Base-by-base conservation (phyloP, 768 basidiomycete species). In the Tubosaeta sp. region DNA sequence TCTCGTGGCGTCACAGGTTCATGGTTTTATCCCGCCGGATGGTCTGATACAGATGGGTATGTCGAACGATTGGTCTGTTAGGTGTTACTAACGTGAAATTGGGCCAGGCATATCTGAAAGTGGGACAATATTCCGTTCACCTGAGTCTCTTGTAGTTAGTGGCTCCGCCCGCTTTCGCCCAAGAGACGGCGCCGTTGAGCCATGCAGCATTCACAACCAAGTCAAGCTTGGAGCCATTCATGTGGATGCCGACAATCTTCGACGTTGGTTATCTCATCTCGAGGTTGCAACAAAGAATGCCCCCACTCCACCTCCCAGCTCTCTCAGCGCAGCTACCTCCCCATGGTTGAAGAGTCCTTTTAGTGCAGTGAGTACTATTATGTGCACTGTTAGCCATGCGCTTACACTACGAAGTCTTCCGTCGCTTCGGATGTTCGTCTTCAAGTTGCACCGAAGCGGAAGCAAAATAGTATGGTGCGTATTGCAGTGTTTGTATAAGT, bases 141-240 rank as follows among this genome's bases (percentile, higher is more conserved):
- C 79, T 7, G 73, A 76, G 6, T 58, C 67, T 1, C 71, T 81
- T 41, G 67, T 72, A 44, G 66, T 82, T 34, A 63, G 61, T 31
- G 71, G 76, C n/a, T 79, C 77, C 12, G 69, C 79, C 40, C 71
- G 74, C 43, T 81, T 87, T 59, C 79, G 78, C 64, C 85, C 86
- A 6, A 76, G 77, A 52, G 71, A 75, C 46, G 79, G 81, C 19
- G 66, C 69, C 22, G 59, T 85, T 29, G 77, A 84, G 51, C 68
- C 74, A 4, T 76, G 79, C 46, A 83, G 82, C 36, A 61, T 86
- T 36, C 71, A 76, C 14, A 66, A 71, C 5, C 68, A 66, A 4
- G 59, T 84, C 31, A 71, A 68, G 39, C 55, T 82, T 7, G 82
- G 74, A 31, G 70, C 75, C 43, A 70, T 80, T 40, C 69, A 70